A percentile compares a stretch with the other conserved stretches of the same genome.
Conservation (phyloP, 2,329 filamentous ascomycete species). For the Chaetomium sp. region DNA sequence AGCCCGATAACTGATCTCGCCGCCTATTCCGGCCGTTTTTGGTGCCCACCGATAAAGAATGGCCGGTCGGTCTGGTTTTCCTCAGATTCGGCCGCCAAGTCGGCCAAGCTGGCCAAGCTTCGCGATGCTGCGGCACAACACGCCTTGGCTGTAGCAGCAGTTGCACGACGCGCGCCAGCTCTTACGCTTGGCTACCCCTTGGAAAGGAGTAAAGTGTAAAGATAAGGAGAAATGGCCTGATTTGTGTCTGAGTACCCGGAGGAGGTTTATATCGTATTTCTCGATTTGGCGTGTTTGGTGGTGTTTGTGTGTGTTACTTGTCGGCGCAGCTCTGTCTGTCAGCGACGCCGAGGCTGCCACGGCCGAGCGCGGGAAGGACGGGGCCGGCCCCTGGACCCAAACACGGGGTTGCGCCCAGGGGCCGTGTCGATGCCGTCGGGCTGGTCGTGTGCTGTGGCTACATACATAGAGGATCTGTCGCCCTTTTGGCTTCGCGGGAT, state of each 20-base stretch:
- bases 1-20: neutral
- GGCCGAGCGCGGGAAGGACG: no score
- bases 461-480: neutral
- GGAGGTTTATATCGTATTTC: no score
- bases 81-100: neutral
- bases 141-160: constrained; percentile 8
- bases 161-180: neutral
- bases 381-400: no score
- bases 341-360: no score
- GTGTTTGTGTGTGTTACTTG: no score
- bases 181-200: constrained; percentile 4
- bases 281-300: no score
- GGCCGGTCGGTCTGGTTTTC: neutral
- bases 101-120: constrained; percentile 6
- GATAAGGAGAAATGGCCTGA: neutral
- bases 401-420: no score
- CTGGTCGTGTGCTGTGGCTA: no score
- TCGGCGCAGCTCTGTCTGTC: no score
- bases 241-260: no score
- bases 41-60: no score
- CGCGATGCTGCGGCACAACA: neutral
- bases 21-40: neutral
- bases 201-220: neutral
- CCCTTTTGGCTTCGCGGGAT: neutral
- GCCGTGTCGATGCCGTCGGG: no score